These are phyloP conservation scores for Yamadazyma philogaea DNA, from an alignment of 805 yeast genomes.

Conservation along the genomic window DNA sequence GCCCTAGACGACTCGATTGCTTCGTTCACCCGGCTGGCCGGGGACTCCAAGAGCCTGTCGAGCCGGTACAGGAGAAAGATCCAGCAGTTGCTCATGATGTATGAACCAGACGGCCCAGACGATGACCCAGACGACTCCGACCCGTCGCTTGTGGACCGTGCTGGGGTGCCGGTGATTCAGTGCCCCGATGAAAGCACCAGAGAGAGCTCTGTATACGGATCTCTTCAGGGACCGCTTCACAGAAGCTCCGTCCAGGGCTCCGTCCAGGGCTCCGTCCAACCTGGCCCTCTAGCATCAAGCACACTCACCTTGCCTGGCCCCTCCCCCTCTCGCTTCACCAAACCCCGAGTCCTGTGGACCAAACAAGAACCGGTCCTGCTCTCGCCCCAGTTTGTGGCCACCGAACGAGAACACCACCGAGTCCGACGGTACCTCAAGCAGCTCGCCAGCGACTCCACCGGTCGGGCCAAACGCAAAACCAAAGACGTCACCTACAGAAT, in stretches of 20 bases:
- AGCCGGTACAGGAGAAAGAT: background rate
- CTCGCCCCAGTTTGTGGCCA: constrained; percentile 6
- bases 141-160: no score
- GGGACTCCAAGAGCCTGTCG: background rate
- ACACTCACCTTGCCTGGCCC: no score
- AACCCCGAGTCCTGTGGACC: constrained; percentile 14
- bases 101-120: background rate
- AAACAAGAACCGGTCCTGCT: constrained; percentile 20
- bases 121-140: background rate
- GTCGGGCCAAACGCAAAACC: constrained; percentile 17
- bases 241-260: no score
- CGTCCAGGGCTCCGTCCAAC: no score
- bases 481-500: constrained; percentile 20
- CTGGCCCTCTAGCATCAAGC: no score
- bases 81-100: background rate
- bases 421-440: constrained; percentile 19
- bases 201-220: no score
- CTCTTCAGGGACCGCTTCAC: no score
- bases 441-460: constrained; percentile 25
- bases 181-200: no score
- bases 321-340: background rate
- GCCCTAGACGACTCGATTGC: constrained; percentile 11
- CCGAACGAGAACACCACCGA: constrained; percentile 11
- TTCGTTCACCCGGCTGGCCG: constrained; percentile 1
- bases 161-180: no score